Conservation (phyloP, 2,329 filamentous ascomycete genomes). For the Zymoseptoria ardabiliae region DNA sequence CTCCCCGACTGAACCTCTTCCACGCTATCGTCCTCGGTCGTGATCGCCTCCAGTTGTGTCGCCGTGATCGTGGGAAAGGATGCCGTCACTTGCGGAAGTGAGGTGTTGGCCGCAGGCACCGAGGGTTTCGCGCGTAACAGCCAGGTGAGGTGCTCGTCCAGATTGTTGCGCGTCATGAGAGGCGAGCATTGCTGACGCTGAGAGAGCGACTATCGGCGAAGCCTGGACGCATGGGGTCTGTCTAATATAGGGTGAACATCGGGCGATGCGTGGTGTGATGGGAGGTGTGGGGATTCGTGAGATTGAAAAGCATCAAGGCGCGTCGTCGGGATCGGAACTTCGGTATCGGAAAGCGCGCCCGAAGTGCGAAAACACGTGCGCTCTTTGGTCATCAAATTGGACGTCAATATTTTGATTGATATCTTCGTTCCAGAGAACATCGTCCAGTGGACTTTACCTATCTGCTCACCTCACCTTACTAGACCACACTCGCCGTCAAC, state of each 20-base stretch:
- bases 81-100: constrained; percentile 16
- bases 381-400: neutral
- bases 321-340: too few relatives aligned
- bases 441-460: too few relatives aligned
- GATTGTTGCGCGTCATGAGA: constrained; percentile 43
- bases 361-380: neutral
- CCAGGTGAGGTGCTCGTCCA: constrained; percentile 43
- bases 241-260: neutral
- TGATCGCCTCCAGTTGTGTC: constrained; percentile 4
- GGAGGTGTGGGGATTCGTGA: neutral
- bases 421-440: too few relatives aligned
- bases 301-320: neutral
- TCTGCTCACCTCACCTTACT: too few relatives aligned
- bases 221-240: neutral
- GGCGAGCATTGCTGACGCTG: constrained; percentile 18
- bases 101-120: constrained; percentile 27
- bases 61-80: constrained; percentile 7
- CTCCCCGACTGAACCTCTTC: neutral
- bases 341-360: neutral
- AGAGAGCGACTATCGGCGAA: neutral
- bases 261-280: neutral
- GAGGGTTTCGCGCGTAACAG: constrained; percentile 40
- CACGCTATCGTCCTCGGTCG: neutral
- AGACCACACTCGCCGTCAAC: too few relatives aligned
- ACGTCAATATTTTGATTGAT: too few relatives aligned